phyloP scores from a whole-genome alignment of 1,139 yeast genomes.

The Debaryomycetaceae sp. region DNA sequence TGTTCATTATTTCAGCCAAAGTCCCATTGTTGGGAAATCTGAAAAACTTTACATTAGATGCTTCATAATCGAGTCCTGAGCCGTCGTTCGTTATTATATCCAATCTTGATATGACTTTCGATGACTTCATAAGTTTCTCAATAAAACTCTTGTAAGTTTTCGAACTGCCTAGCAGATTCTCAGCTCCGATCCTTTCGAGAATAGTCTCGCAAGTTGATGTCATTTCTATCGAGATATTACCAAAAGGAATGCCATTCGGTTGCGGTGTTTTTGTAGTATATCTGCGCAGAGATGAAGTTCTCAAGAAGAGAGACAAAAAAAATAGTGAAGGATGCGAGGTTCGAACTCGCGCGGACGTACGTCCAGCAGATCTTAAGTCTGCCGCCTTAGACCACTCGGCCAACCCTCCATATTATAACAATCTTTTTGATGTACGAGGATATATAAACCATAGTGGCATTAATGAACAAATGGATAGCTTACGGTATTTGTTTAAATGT shows the following conservation, averaged over 20 bases:
- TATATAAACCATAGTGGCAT: too few relatives aligned
- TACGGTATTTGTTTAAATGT: too few relatives aligned
- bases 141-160: background rate
- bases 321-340: constrained; percentile 72
- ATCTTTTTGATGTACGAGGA: background rate
- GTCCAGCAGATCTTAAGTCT: constrained; percentile 54
- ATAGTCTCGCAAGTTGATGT: background rate
- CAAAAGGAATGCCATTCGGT: too few relatives aligned
- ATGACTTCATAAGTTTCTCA: background rate
- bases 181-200: background rate
- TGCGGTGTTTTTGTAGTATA: too few relatives aligned
- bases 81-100: background rate
- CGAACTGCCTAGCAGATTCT: background rate
- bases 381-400: constrained; percentile 58
- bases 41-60: background rate
- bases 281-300: background rate
- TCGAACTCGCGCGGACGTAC: constrained; percentile 77
- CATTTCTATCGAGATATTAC: background rate
- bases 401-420: constrained; percentile 36
- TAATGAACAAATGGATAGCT: too few relatives aligned
- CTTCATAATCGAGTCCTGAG: background rate
- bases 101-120: background rate
- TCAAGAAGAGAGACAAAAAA: constrained; percentile 11
- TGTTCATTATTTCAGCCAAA: background rate
- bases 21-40: background rate